Conservation (phyloP, 768 basidiomycete species). For the Crassisporium funariophilum region DNA sequence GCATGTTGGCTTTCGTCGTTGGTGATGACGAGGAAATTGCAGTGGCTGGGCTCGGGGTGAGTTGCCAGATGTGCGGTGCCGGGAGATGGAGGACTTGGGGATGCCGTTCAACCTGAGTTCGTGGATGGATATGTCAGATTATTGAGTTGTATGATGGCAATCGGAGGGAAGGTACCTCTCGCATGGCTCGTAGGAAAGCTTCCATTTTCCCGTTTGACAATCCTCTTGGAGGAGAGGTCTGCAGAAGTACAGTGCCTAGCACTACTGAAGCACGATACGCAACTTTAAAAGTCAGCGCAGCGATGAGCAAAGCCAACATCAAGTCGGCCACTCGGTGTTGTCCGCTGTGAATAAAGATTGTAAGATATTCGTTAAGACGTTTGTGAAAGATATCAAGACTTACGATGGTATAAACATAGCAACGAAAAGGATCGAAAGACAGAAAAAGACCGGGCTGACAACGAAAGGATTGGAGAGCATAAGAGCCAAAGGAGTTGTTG, state of each 20-base stretch:
- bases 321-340: slow-evolving; percentile 81
- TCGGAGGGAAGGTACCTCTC: slow-evolving; percentile 55
- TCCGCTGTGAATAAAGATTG: slow-evolving; percentile 20
- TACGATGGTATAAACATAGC: slow-evolving; percentile 59
- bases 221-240: slow-evolving; percentile 80
- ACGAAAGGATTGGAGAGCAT: slow-evolving; percentile 77
- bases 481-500: slow-evolving; percentile 36
- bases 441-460: slow-evolving; percentile 61
- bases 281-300: slow-evolving; percentile 76
- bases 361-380: neutral
- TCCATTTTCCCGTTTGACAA: slow-evolving; percentile 72
- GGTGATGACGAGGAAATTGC: neutral
- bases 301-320: slow-evolving; percentile 76
- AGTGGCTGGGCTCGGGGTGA: slow-evolving; percentile 47
- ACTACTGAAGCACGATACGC: slow-evolving; percentile 85
- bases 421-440: slow-evolving; percentile 54
- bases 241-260: slow-evolving; percentile 84
- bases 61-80: slow-evolving; percentile 88
- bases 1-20: slow-evolving; percentile 1
- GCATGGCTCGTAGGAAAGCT: slow-evolving; percentile 75
- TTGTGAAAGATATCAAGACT: slow-evolving; percentile 26
- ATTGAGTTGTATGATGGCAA: neutral
- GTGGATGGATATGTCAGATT: neutral
- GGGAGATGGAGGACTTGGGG: slow-evolving; percentile 82
- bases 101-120: slow-evolving; percentile 88